Percentiles rank a stretch among this genome's conserved stretches.
These are phyloP conservation scores for Nadsonia commutata DNA, from an alignment of 1,139 yeast species.

Conservation along the genomic window DNA sequence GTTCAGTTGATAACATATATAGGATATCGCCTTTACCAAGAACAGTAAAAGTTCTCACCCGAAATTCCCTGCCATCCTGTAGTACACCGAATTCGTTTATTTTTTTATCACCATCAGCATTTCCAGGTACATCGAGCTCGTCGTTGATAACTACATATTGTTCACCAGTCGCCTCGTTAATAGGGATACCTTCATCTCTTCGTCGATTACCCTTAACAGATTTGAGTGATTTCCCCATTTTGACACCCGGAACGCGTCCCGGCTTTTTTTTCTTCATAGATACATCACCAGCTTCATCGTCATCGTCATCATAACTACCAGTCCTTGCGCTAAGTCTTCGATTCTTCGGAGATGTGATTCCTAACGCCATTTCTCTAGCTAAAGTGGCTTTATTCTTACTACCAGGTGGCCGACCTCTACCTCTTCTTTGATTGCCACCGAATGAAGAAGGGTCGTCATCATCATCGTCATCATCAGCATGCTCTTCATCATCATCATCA, in stretches of 20 bases:
- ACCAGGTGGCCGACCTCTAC: constrained; percentile 25
- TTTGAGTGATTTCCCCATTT: constrained; percentile 12
- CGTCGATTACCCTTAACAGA: constrained; percentile 19
- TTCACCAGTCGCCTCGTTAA: constrained; percentile 21
- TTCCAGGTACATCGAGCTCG: constrained; percentile 70
- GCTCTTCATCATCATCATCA: constrained; percentile 4
- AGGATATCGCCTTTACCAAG: constrained; percentile 56
- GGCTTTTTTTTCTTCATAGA: constrained; percentile 12
- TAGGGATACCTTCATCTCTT: constrained; percentile 14
- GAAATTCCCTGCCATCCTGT: constrained; percentile 60
- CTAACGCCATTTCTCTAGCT: constrained; percentile 10
- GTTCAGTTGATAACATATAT: constrained; percentile 89
- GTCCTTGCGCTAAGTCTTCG: constrained; percentile 14
- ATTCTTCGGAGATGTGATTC: constrained; percentile 8
- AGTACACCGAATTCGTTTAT: constrained; percentile 56
- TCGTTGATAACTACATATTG: constrained; percentile 50
- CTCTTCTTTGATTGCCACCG: constrained; percentile 2
- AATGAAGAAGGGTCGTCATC: background rate
- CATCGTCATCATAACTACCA: constrained; percentile 6
- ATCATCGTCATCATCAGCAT: constrained; percentile 4
- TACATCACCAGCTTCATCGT: constrained; percentile 6
- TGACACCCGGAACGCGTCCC: constrained; percentile 13
- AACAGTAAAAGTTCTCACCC: constrained; percentile 71
- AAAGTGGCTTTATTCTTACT: constrained; percentile 16
- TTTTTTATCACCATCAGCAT: constrained; percentile 66